These are phyloP conservation scores for Thymus quinquecostatus DNA, from an alignment of 257 asterid species.

Conservation along the genomic window DNA sequence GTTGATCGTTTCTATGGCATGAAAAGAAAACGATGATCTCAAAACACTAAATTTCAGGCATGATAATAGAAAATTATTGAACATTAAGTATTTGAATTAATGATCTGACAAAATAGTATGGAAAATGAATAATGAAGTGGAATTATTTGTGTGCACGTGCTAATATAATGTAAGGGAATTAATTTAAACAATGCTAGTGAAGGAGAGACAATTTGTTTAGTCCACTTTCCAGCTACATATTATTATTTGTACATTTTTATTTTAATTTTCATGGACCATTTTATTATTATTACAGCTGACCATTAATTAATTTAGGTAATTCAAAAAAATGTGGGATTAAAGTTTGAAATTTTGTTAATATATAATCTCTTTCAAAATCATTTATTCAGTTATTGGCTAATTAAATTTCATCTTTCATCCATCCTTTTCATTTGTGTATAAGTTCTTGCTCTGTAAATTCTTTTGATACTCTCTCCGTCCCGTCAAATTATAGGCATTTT, in stretches of 20 bases:
- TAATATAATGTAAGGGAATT: conserved; percentile 1
- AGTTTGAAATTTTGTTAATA: background rate
- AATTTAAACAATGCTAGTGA: conserved; percentile 17
- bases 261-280: conserved; percentile 13
- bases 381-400: no score
- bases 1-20: background rate
- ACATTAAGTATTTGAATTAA: conserved; percentile 21
- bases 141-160: conserved; percentile 34
- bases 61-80: conserved; percentile 30
- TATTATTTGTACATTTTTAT: background rate
- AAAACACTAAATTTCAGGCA: conserved; percentile 28
- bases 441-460: no score
- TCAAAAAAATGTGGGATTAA: background rate
- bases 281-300: conserved; percentile 25
- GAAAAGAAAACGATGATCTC: background rate
- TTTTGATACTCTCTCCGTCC: no score
- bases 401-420: no score
- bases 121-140: conserved; percentile 28
- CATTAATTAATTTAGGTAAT: background rate
- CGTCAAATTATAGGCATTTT: no score
- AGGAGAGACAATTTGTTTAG: conserved; percentile 24
- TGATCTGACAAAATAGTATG: conserved; percentile 32
- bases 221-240: conserved; percentile 26
- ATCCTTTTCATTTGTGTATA: no score
- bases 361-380: background rate